Conservation (phyloP, 2,329 filamentous ascomycete genomes). For the Corniculantispora saksenae region DNA sequence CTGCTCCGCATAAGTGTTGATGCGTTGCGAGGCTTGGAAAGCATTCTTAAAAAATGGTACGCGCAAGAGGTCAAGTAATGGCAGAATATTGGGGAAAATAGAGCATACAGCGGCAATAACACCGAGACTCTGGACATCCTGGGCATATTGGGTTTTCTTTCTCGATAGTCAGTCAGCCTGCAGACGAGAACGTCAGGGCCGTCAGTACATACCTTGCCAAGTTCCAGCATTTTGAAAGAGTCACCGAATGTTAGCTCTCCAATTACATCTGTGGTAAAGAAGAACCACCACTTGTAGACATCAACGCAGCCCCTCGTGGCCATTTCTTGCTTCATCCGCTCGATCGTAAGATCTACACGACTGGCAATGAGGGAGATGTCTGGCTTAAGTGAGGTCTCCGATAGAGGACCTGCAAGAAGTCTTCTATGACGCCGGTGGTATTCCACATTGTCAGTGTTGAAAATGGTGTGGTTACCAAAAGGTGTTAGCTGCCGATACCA, state of each 20-base stretch:
- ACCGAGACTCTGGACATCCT: no score
- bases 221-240: neutral
- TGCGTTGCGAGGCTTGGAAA: no score
- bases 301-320: neutral
- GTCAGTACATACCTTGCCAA: neutral
- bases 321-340: neutral
- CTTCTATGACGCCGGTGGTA: neutral
- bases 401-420: neutral
- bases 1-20: no score
- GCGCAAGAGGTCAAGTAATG: no score
- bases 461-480: neutral
- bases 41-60: no score
- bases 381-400: neutral
- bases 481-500: neutral
- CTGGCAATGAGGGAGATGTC: neutral
- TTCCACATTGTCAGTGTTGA: neutral
- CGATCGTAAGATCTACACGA: constrained; percentile 8
- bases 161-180: no score
- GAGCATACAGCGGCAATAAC: no score
- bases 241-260: neutral
- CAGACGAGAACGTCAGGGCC: no score
- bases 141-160: neutral
- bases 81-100: no score
- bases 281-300: neutral
- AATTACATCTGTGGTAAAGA: neutral